phyloP scores from a whole-genome alignment of 2,329 filamentous ascomycete species.

The Graphiopsis chlorocephala region DNA sequence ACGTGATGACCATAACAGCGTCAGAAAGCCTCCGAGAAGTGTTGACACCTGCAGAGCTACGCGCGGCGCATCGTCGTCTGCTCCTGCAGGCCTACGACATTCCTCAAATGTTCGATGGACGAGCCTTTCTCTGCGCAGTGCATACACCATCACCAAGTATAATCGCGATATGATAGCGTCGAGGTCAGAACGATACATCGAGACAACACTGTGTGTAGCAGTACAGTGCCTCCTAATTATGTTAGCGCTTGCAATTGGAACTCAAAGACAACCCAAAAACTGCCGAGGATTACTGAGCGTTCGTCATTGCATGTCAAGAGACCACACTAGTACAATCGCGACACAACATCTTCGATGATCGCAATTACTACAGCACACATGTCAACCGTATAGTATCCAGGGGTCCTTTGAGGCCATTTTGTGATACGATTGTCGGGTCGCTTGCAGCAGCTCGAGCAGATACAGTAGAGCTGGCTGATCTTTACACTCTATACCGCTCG shows the following conservation, averaged over 20 bases:
- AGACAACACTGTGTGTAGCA: not conserved
- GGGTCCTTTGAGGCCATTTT: not conserved
- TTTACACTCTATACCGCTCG: not conserved
- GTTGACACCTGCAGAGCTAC: not conserved
- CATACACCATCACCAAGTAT: not conserved
- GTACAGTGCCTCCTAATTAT: not conserved
- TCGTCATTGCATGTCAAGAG: not conserved
- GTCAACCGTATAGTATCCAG: not conserved
- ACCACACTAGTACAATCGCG: not conserved
- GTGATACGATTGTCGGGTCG: not conserved
- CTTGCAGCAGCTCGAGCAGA: conserved; percentile 1
- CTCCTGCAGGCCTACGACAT: not conserved
- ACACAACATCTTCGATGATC: not conserved
- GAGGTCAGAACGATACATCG: not conserved
- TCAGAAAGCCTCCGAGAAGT: not conserved
- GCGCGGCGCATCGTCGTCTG: not conserved
- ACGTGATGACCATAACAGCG: not conserved
- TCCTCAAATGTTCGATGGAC: not conserved
- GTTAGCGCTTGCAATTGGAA: not conserved
- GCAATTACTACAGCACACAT: not conserved
- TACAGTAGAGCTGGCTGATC: not conserved
- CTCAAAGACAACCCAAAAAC: not conserved
- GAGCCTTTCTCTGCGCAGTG: not conserved
- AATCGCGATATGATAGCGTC: not conserved
- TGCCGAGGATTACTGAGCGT: not conserved